Evolutionary conservation across 2,329 filamentous ascomycete genomes (phyloP).

Genomic region (Paecilomyces variotii): DNA sequence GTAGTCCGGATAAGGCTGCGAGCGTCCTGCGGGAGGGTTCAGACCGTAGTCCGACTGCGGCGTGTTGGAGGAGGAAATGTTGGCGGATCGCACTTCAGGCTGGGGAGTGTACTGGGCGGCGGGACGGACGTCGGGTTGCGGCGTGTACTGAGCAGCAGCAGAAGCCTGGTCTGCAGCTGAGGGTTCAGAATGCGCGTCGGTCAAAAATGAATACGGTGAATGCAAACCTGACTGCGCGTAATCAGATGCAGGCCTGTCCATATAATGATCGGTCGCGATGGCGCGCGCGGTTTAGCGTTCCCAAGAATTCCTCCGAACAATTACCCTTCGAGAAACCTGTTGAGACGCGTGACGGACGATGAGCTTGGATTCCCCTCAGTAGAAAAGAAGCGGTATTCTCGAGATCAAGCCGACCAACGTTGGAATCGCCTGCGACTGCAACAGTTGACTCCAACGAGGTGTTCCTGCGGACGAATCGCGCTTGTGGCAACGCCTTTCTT

Average conservation of each 20-base stretch:
- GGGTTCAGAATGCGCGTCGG: slow-evolving; percentile 69
- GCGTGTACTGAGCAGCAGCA: slow-evolving; percentile 55
- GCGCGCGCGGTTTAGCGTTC: slow-evolving; percentile 13
- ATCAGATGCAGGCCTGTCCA: slow-evolving; percentile 60
- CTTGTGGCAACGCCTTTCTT: background rate
- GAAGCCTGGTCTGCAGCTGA: slow-evolving; percentile 82
- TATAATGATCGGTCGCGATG: slow-evolving; percentile 32
- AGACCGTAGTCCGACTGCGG: slow-evolving; percentile 84
- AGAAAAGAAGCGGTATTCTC: slow-evolving; percentile 1
- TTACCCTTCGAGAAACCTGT: slow-evolving; percentile 16
- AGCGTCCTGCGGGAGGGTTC: slow-evolving; percentile 67
- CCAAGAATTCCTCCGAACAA: slow-evolving; percentile 14
- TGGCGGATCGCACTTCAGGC: slow-evolving; percentile 66
- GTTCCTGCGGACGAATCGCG: slow-evolving; percentile 4
- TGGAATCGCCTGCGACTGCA: background rate
- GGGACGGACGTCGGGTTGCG: slow-evolving; percentile 31
- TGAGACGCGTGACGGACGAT: slow-evolving; percentile 25
- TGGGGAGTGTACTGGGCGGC: slow-evolving; percentile 66
- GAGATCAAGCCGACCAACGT: background rate
- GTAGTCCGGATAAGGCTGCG: slow-evolving; percentile 79
- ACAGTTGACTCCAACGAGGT: background rate
- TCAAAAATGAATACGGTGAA: slow-evolving; percentile 47
- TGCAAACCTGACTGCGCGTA: slow-evolving; percentile 84
- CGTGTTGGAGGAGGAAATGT: slow-evolving; percentile 69
- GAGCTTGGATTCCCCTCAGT: slow-evolving; percentile 15